Evolutionary conservation across 257 asterid species (phyloP).

Genomic region (Nicotiana sylvestris): DNA sequence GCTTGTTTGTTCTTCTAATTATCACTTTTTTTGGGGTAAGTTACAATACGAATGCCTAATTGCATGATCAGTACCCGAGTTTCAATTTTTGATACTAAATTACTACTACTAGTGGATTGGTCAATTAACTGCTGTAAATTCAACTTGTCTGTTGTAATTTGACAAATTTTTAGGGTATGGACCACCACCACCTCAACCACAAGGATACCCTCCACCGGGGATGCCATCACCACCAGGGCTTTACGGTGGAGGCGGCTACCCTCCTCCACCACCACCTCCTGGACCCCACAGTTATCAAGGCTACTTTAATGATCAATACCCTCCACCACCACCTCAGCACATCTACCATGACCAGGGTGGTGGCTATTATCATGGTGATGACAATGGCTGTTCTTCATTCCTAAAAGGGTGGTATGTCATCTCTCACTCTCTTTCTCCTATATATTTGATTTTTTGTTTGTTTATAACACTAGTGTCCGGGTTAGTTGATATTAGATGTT

Average conservation of each 20-base stretch:
- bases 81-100: background rate
- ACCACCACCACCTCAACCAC: constrained; percentile 12
- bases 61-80: too few relatives aligned
- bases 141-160: background rate
- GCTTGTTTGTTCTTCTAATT: background rate
- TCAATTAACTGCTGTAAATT: background rate
- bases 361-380: background rate
- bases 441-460: background rate
- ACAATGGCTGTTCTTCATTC: constrained; percentile 19
- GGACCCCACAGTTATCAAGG: constrained; percentile 32
- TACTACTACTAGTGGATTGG: background rate
- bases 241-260: constrained; percentile 15
- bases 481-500: background rate
- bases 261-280: constrained; percentile 27
- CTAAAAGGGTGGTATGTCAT: constrained; percentile 31
- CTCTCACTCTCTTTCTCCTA: background rate
- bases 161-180: constrained; percentile 19
- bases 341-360: constrained; percentile 21
- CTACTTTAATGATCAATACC: constrained; percentile 29
- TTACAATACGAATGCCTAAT: too few relatives aligned
- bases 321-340: constrained; percentile 36
- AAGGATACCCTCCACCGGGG: constrained; percentile 25
- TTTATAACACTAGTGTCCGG: background rate
- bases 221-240: constrained; percentile 31
- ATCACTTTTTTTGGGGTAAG: background rate